Conservation (phyloP, 805 yeast species). For the Spathaspora arborariae region DNA sequence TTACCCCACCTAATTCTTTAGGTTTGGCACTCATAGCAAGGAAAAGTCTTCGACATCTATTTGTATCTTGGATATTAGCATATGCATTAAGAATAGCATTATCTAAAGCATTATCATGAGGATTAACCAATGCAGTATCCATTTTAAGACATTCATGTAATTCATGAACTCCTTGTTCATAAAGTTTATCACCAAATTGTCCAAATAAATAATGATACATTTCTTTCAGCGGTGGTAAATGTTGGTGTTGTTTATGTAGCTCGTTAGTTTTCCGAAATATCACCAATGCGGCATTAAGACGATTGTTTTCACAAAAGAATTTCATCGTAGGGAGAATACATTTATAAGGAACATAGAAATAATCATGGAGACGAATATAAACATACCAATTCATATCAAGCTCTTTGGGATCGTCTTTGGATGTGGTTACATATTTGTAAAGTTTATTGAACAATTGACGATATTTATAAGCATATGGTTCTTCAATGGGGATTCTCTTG, state of each 20-base stretch:
- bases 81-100: conserved; percentile 66
- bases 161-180: conserved; percentile 63
- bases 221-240: conserved; percentile 37
- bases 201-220: conserved; percentile 59
- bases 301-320: conserved; percentile 48
- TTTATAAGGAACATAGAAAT: conserved; percentile 56
- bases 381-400: conserved; percentile 54
- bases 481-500: conserved; percentile 22
- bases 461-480: conserved; percentile 24
- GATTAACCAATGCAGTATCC: conserved; percentile 49
- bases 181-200: conserved; percentile 55
- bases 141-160: conserved; percentile 61
- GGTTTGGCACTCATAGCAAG: conserved; percentile 54
- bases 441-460: conserved; percentile 23
- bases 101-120: conserved; percentile 50
- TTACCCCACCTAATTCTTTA: conserved; percentile 42
- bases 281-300: conserved; percentile 60
- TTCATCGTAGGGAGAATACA: conserved; percentile 56
- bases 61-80: conserved; percentile 51
- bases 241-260: conserved; percentile 2
- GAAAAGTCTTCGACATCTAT: conserved; percentile 57
- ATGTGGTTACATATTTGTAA: conserved; percentile 27
- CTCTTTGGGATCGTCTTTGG: conserved; percentile 24
- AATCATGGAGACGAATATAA: conserved; percentile 52
- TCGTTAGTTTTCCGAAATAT: conserved; percentile 43